Evolutionary conservation across 2,329 filamentous ascomycete species (phyloP), one percentile per base, ranked within the genome.

Genomic region (Dactylellina cionopaga): DNA sequence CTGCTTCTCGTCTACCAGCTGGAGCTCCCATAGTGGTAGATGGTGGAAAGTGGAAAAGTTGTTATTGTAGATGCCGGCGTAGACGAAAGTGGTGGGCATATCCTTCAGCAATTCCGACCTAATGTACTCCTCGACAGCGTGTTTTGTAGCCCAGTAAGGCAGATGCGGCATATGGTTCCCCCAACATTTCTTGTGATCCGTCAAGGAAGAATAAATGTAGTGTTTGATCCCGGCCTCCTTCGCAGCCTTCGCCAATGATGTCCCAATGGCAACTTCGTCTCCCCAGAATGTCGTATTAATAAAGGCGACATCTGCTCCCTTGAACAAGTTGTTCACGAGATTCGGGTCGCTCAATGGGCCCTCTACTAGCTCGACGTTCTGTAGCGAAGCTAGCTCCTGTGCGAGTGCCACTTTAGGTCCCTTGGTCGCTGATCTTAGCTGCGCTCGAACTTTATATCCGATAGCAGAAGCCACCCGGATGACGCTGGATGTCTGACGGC

Each of bases 31-130:
- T 2, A 98, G 85, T 0, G 95, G 95, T 39, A 71, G 41, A 47
- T 71, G 66, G 35, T 71, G 66, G 79, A 96, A 98, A 47, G 91
- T 95, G 27, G 94, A 98, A 81, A 98, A 99, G 80, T 99, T 98
- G 82, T 98, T 98, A 84, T 98, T 96, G 84, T 98, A 99, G 77
- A 97, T 97, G 70, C 94, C 95, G 7, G 93, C 92, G 81, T 97
- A 97, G 75, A 97, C 89, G 80, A 96, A 98, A 0, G 94, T 98
- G 0, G 93, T 89, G 0, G 92, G 92, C 66, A 71, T 71, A 54
- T 71, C 66, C 58, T 71, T 71, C 9, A 97, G 84, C 7, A 89
- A 89, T 39, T 96, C 86, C 79, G 92, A 87, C 66, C 91, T 88
- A 55, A 97, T 86, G 80, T 98, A 96, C 60, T 95, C 90, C 81